Base-by-base conservation (phyloP, 441 rosid species). In the Erodium moschatum region DNA sequence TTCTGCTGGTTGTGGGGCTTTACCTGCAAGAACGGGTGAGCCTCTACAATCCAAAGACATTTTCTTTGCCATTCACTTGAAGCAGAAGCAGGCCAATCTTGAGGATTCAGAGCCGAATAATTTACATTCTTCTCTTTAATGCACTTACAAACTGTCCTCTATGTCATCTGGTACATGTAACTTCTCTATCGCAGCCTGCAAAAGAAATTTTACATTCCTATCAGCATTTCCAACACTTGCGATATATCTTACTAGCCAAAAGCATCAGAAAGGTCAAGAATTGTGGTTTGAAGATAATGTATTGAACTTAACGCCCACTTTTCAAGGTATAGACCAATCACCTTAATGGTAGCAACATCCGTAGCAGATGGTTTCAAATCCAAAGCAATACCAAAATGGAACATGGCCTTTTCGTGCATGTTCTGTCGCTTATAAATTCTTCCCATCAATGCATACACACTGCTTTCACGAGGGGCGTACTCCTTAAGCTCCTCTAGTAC, bases 371-470 rank as follows among this genome's bases (percentile, higher is more conserved):
- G 99, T 81, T 95, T 95, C 85, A 95, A 77, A 81, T 95, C 97
- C 86, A 95, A 79, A 67, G 99, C 99, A 66, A 89, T 81, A 75
- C 97, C 97, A 61, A 90, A 91, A 80, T 95, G 90, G 67, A 91
- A 89, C 91, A 91, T 85, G 74, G 99, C 99, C 84, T 82, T 89
- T 11, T 87, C 92, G 48, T 91, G 86, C 90, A 90, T 85, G 76
- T 85, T 85, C 38, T 70, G 78, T 61, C 87, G 83, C 79, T 86
- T 88, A 73, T 86, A 94, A 61, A 91, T 89, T 79, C 80, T 87
- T 27, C 97, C 99, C 97, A 94, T 91, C 81, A 94, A 80, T 33
- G 99, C 97, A 75, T 91, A 87, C n/a, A 94, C 89, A 18, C 97
- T 85, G 79, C 94, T 89, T 78, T 94, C 99, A 21, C 87, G 88